Conservation (phyloP, 2,329 filamentous ascomycete genomes). For the Chaetomium sp. region DNA sequence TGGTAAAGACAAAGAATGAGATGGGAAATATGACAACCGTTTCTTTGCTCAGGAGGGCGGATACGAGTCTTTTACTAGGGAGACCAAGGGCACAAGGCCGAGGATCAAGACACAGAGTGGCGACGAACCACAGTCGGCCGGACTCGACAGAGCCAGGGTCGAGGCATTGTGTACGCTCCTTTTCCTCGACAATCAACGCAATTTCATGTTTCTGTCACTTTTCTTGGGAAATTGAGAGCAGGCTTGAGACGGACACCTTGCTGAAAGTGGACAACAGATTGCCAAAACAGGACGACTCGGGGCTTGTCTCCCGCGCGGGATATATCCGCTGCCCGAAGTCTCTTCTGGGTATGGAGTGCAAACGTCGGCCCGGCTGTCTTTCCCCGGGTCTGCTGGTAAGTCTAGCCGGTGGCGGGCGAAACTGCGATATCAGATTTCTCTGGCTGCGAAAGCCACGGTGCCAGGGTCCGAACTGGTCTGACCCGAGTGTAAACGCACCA, state of each 20-base stretch:
- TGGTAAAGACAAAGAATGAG: not conserved
- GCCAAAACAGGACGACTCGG: slow-evolving; percentile 13
- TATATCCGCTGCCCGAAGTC: not conserved
- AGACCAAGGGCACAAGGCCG: not conserved
- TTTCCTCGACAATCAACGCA: not conserved
- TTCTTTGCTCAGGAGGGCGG: not conserved
- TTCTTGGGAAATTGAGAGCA: slow-evolving; percentile 16
- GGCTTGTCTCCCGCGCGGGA: slow-evolving; percentile 16
- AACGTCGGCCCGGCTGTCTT: slow-evolving; percentile 15
- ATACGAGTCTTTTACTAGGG: not conserved
- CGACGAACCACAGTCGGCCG: not conserved
- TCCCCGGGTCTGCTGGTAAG: not conserved
- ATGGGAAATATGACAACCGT: not conserved
- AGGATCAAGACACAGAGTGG: slow-evolving; percentile 5
- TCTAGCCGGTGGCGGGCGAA: not conserved
- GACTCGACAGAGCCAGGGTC: not conserved
- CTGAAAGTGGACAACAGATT: slow-evolving; percentile 19
- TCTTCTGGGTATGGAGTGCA: not conserved
- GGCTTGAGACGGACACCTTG: slow-evolving; percentile 12
- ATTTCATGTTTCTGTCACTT: slow-evolving; percentile 16
- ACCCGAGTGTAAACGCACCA: not conserved
- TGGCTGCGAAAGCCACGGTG: not conserved
- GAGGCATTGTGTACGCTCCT: slow-evolving; percentile 9
- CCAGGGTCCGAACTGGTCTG: not conserved
- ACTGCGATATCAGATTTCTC: not conserved